Evolutionary conservation across 2,329 filamentous ascomycete species (phyloP).

Genomic region (Curvularia eragrostidis): DNA sequence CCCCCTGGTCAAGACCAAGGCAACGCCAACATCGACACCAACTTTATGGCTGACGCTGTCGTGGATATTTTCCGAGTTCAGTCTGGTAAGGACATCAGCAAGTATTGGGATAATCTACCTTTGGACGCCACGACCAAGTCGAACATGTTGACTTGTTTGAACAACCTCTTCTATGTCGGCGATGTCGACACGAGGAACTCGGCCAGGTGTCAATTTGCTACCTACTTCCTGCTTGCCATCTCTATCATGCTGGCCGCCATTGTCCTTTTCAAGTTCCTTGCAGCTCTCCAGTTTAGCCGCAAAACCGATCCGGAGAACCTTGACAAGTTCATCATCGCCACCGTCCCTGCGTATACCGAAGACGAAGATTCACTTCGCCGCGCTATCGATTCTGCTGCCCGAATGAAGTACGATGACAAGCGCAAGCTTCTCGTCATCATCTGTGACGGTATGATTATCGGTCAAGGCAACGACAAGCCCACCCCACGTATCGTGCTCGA

Average conservation of each 20-base stretch:
- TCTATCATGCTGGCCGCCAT: conserved; percentile 80
- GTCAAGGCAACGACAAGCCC: conserved; percentile 94
- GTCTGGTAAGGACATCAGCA: conserved; percentile 79
- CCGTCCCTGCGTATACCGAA: conserved; percentile 97
- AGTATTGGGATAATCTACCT: conserved; percentile 77
- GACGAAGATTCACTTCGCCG: conserved; percentile 96
- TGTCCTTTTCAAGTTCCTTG: conserved; percentile 95
- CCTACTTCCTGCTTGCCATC: conserved; percentile 86
- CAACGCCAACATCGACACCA: conserved; percentile 55
- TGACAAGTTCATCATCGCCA: conserved; percentile 98
- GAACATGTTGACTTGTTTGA: conserved; percentile 81
- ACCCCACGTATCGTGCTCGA: conserved; percentile 96
- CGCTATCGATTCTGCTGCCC: conserved; percentile 93
- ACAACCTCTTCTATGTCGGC: conserved; percentile 94
- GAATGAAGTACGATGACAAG: conserved; percentile 98
- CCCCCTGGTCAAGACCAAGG: conserved; percentile 57
- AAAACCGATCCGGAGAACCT: conserved; percentile 95
- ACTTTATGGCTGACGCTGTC: conserved; percentile 83
- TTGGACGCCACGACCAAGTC: conserved; percentile 64
- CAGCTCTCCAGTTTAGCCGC: conserved; percentile 88
- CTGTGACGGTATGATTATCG: conserved; percentile 99
- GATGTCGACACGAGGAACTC: conserved; percentile 92
- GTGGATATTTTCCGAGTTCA: conserved; percentile 77
- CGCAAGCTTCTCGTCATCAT: conserved; percentile 91
- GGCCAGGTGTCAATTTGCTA: conserved; percentile 80